Percentiles rank a stretch among this genome's conserved stretches.
Conservation (phyloP, 192 early-diverging fungal genomes). For the Globomyces pollinis-pini region DNA sequence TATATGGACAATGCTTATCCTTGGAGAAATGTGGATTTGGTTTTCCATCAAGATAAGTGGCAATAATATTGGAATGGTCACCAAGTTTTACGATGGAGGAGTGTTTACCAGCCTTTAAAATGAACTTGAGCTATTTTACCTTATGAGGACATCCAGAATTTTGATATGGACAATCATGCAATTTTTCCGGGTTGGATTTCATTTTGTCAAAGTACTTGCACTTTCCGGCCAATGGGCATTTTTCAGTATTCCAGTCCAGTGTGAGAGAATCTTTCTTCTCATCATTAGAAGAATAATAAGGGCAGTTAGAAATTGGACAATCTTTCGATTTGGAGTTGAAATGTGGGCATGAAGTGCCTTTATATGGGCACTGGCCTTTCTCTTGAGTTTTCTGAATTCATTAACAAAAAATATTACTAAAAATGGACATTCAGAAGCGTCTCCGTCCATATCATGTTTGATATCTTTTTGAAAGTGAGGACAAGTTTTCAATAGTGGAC, state of each 20-base stretch:
- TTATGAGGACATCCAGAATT: background rate
- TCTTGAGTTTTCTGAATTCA: background rate
- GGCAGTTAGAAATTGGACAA: background rate
- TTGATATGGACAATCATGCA: background rate
- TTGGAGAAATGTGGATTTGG: no score
- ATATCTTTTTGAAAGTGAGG: background rate
- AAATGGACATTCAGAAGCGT: background rate
- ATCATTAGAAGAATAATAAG: background rate
- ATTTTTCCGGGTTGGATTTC: background rate
- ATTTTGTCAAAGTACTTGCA: background rate
- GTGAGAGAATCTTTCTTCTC: background rate
- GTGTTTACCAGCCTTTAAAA: no score
- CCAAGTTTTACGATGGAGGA: no score
- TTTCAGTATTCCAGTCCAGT: background rate
- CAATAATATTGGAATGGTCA: no score
- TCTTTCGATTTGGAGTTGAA: background rate
- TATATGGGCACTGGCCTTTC: background rate
- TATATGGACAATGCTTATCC: no score
- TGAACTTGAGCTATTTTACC: background rate
- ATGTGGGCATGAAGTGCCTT: no score
- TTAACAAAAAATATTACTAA: background rate
- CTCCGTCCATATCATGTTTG: no score
- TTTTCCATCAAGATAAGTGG: no score
- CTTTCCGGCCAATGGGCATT: background rate
- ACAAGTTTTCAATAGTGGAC: background rate